Percentiles rank a stretch among this genome's conserved stretches.
Conservation (phyloP, 2,329 filamentous ascomycete species). For the Monilinia fructicola region DNA sequence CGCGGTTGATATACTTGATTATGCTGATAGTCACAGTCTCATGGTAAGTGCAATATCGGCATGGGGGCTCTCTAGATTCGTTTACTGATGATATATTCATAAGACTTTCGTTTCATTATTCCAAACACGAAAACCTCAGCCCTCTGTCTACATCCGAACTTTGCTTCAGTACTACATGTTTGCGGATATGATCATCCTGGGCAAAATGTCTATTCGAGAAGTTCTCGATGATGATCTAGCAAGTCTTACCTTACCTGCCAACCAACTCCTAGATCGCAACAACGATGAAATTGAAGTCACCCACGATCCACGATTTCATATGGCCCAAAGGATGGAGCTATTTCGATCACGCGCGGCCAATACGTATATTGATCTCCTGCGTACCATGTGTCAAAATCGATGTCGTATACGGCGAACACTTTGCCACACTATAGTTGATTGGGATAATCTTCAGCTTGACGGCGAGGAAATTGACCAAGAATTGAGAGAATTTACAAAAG, state of each 20-base stretch:
- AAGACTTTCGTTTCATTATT: slow-evolving; percentile 74
- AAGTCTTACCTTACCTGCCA: slow-evolving; percentile 70
- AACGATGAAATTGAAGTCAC: slow-evolving; percentile 77
- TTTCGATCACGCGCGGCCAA: slow-evolving; percentile 62
- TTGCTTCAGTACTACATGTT: slow-evolving; percentile 76
- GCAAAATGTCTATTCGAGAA: slow-evolving; percentile 66
- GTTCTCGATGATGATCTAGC: slow-evolving; percentile 82
- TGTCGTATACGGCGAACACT: slow-evolving; percentile 88
- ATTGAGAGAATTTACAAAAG: slow-evolving; percentile 60
- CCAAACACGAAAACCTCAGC: slow-evolving; percentile 76
- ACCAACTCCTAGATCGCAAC: slow-evolving; percentile 65
- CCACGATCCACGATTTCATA: slow-evolving; percentile 70
- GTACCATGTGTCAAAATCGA: slow-evolving; percentile 84
- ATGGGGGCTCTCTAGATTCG: not conserved
- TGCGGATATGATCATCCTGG: slow-evolving; percentile 67
- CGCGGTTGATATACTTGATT: slow-evolving; percentile 65
- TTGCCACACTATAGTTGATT: slow-evolving; percentile 77
- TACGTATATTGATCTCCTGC: slow-evolving; percentile 79
- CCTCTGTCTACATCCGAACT: slow-evolving; percentile 79
- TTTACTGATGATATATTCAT: not conserved
- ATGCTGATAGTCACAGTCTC: slow-evolving; percentile 66
- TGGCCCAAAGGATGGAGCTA: slow-evolving; percentile 71
- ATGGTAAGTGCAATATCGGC: slow-evolving; percentile 50
- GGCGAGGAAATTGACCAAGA: slow-evolving; percentile 74
- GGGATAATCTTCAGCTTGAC: slow-evolving; percentile 80